Conservation (phyloP, 495 filamentous ascomycete genomes). For the Symbiotaphrina buchneri region DNA sequence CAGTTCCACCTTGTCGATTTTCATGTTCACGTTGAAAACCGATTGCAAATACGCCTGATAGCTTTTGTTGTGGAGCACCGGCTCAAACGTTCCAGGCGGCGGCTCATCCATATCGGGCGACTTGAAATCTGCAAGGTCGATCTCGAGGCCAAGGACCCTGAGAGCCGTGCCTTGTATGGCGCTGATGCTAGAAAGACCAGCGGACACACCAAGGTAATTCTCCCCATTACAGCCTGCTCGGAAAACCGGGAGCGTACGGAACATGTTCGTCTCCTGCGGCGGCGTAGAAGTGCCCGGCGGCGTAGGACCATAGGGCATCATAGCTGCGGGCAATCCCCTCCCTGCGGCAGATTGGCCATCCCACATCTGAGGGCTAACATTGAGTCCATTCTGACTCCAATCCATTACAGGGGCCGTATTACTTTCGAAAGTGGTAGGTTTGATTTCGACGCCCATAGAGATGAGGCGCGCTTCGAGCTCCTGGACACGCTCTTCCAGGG, state of each 20-base stretch:
- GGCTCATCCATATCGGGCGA: constrained; percentile 39
- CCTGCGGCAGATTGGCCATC: not conserved
- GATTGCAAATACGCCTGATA: constrained; percentile 42
- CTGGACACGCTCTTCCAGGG: constrained; percentile 23
- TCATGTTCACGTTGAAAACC: constrained; percentile 30
- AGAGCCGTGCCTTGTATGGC: constrained; percentile 53
- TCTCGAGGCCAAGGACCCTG: constrained; percentile 51
- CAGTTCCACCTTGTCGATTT: constrained; percentile 26
- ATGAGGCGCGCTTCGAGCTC: constrained; percentile 23
- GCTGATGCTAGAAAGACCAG: constrained; percentile 39
- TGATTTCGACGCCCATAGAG: constrained; percentile 11
- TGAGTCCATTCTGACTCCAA: constrained; percentile 7
- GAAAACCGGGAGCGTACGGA: constrained; percentile 21
- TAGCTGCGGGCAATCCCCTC: not conserved
- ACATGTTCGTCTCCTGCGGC: constrained; percentile 17
- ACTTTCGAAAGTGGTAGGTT: constrained; percentile 7
- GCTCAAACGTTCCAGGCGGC: constrained; percentile 14
- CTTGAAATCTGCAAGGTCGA: constrained; percentile 51
- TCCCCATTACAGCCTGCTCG: constrained; percentile 32
- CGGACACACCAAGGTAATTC: constrained; percentile 50
- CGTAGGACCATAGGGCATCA: constrained; percentile 3
- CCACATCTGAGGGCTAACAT: constrained; percentile 5
- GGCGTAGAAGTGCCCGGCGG: constrained; percentile 3
- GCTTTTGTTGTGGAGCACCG: constrained; percentile 37
- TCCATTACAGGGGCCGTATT: not conserved